Base-by-base conservation (phyloP, 2,329 filamentous ascomycete genomes). In the Botrytis galanthina region DNA sequence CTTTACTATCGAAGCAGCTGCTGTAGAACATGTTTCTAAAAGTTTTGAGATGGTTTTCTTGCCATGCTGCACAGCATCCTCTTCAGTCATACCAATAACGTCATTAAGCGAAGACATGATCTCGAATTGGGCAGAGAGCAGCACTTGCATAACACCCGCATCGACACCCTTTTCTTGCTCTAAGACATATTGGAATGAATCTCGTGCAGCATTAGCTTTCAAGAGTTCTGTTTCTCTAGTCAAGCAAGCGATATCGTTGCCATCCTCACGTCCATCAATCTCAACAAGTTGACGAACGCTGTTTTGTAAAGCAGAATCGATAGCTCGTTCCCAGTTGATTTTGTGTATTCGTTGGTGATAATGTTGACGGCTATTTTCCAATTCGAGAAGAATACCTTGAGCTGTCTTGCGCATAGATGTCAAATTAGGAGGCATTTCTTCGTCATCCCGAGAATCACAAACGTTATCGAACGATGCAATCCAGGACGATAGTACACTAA, bases 41-140 rank as follows among this genome's bases (percentile, higher is more conserved):
- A 99, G 88, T 74, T 92, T 91, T 74, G 89, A 87, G 69, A 99
- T 90, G 64, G 95, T 90, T 35, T 86, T 86, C 81, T 92, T 94
- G 39, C 95, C 96, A 73, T 93, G 91, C 26, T 91, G 86, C 2
- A 98, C 88, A 1, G 95, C 96, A 75, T 97, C 92, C 48, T 92
- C 89, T 81, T 97, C 93, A 73, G 88, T 91, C 90, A 98, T 94
- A 51, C 88, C 86, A 77, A 95, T 88, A 37, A 96, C 93, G 77
- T 93, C 92, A 72, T 92, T 90, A 71, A 99, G 88, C 0, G 94
- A 93, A 7, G 93, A 86, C 75, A 98, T 88, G 3, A 95, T 95
- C 79, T 98, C 95, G 78, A 99, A 97, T 79, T 98, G 95, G 20
- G 95, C 93, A 71, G 92, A 91, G 18, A 98, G 88, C 72, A 99